Conservation (phyloP, 805 yeast species). For the Millerozyma miso region DNA sequence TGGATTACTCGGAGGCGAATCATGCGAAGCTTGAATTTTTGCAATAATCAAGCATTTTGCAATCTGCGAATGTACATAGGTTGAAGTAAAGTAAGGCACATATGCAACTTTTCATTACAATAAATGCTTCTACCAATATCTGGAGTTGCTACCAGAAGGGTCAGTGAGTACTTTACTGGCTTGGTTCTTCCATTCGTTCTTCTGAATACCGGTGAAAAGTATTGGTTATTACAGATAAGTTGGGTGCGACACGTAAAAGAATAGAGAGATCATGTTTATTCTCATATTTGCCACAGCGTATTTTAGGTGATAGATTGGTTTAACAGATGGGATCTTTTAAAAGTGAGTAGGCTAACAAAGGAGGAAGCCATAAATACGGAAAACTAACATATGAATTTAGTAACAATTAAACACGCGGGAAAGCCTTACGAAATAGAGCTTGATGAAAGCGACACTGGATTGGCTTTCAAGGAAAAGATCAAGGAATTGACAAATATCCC, state of each 20-base stretch:
- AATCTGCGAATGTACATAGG: no score
- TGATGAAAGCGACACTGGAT: slow-evolving; percentile 53
- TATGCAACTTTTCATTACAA: no score
- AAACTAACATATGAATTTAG: slow-evolving; percentile 9
- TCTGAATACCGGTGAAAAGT: no score
- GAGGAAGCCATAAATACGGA: background rate
- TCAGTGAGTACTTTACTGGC: no score
- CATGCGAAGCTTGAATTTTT: no score
- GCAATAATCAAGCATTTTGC: no score
- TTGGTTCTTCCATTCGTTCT: no score
- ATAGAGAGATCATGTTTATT: background rate
- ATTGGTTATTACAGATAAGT: background rate
- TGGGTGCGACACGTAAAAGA: background rate
- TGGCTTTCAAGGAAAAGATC: slow-evolving; percentile 63
- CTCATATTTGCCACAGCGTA: background rate
- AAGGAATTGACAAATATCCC: slow-evolving; percentile 76
- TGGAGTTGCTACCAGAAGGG: no score
- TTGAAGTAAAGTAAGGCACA: no score
- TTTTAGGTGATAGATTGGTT: background rate
- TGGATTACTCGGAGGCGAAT: no score
- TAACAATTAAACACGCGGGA: slow-evolving; percentile 39
- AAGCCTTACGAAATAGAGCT: slow-evolving; percentile 39
- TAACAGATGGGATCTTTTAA: slow-evolving; percentile 8
- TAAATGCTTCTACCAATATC: no score
- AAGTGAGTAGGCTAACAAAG: slow-evolving; percentile 4